Evolutionary conservation across 192 early-diverging fungal species (phyloP).

Genomic region (Coemansia umbellata): DNA sequence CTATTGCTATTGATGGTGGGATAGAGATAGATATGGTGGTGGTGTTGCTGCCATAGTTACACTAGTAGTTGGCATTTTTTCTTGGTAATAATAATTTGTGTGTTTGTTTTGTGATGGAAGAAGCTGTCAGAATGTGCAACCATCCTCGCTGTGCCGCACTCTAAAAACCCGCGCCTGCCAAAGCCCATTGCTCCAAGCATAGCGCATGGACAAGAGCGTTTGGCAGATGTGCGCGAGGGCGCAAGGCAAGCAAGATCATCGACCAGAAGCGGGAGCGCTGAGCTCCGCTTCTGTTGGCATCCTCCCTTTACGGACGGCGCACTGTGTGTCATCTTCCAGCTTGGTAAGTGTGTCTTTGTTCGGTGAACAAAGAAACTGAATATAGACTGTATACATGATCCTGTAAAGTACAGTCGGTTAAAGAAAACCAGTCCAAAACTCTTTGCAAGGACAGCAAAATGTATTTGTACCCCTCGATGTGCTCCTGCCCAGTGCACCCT

Average conservation of each 20-base stretch:
- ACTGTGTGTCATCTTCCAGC: slow-evolving; percentile 47
- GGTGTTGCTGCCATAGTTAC: too few species aligned
- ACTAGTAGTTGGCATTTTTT: too few species aligned
- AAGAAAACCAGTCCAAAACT: slow-evolving; percentile 5
- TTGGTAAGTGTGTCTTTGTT: slow-evolving; percentile 44
- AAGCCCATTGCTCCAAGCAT: too few species aligned
- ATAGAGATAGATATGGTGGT: too few species aligned
- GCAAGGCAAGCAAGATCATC: slow-evolving; percentile 47
- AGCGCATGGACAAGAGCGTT: too few species aligned
- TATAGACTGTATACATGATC: slow-evolving; percentile 53
- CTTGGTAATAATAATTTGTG: not conserved
- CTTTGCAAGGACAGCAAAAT: not conserved
- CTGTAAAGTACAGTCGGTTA: slow-evolving; percentile 51
- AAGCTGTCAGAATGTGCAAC: slow-evolving; percentile 51
- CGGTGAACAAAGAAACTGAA: slow-evolving; percentile 52
- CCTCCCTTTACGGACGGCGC: slow-evolving; percentile 53
- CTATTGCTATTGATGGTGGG: too few species aligned
- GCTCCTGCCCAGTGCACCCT: not conserved
- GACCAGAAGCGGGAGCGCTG: not conserved
- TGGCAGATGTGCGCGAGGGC: slow-evolving; percentile 35
- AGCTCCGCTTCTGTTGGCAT: slow-evolving; percentile 1
- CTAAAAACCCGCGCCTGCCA: slow-evolving; percentile 15
- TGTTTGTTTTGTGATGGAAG: not conserved
- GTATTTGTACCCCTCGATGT: slow-evolving; percentile 1
- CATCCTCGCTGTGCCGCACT: slow-evolving; percentile 42